Evolutionary conservation across 306 rosid species (phyloP).

Genomic region (Gillenia trifoliata): DNA sequence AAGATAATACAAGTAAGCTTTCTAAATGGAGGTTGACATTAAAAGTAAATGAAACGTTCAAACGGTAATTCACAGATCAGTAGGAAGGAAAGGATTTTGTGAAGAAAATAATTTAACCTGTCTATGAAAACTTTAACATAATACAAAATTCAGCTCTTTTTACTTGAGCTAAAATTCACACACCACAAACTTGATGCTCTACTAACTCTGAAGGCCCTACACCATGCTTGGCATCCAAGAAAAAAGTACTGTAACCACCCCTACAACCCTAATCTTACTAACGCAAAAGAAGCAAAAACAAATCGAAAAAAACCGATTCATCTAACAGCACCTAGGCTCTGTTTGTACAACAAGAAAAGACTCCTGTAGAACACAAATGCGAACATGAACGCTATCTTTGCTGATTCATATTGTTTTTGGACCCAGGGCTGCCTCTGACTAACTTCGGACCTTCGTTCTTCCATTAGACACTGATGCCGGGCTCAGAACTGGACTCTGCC

Average conservation of each 20-base stretch:
- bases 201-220: conserved; percentile 31
- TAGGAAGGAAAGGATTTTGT: neutral
- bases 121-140: conserved; percentile 29
- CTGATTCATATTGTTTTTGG: conserved; percentile 23
- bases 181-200: conserved; percentile 39
- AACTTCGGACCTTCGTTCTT: conserved; percentile 12
- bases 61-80: neutral
- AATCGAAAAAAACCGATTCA: conserved; percentile 12
- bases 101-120: conserved; percentile 16
- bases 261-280: conserved; percentile 27
- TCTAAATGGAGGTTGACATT: no score
- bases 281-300: neutral
- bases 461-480: conserved; percentile 47
- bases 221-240: conserved; percentile 32
- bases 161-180: conserved; percentile 42
- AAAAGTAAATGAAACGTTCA: neutral
- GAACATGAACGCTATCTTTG: conserved; percentile 24
- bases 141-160: conserved; percentile 52
- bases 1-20: neutral
- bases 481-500: conserved; percentile 58
- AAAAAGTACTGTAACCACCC: conserved; percentile 25
- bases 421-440: conserved; percentile 39
- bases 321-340: conserved; percentile 38
- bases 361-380: conserved; percentile 33
- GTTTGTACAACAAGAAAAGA: conserved; percentile 56